These are phyloP conservation scores for Globisporangium uncinulatum DNA, from an alignment of 352 stramenopile species.

Conservation along the genomic window DNA sequence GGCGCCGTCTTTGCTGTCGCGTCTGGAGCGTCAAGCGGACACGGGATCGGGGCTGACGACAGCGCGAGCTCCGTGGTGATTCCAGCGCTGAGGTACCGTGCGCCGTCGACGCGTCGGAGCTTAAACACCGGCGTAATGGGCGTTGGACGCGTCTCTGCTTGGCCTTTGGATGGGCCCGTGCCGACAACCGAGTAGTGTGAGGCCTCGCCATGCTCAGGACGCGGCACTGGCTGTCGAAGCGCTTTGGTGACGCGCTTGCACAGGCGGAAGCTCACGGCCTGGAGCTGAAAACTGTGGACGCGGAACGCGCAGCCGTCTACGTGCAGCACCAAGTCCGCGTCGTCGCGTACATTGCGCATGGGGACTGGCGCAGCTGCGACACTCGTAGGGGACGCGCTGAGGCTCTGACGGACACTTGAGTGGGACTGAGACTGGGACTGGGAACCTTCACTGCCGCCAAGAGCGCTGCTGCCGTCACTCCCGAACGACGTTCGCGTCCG, in stretches of 20 bases:
- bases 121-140: neutral
- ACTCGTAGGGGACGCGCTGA: neutral
- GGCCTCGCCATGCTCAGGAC: constrained; percentile 1
- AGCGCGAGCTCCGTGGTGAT: constrained; percentile 8
- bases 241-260: constrained; percentile 28
- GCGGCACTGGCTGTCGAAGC: constrained; percentile 7
- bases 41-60: constrained; percentile 3
- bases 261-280: constrained; percentile 28
- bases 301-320: constrained; percentile 42
- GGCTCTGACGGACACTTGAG: neutral
- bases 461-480: constrained; percentile 6
- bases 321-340: constrained; percentile 40
- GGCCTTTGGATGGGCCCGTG: neutral
- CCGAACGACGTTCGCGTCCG: constrained; percentile 5
- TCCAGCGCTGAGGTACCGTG: constrained; percentile 1
- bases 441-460: constrained; percentile 3
- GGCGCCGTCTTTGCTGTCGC: neutral
- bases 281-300: constrained; percentile 29
- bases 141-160: neutral
- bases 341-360: neutral
- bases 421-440: neutral
- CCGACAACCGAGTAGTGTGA: neutral
- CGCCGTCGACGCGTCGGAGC: constrained; percentile 1
- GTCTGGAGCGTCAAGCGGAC: neutral
- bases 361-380: too few relatives aligned